A percentile compares a stretch with the other conserved stretches of the same genome.
Evolutionary conservation across 352 stramenopile species (phyloP).

Genomic region (Phytopythium oedochilum): DNA sequence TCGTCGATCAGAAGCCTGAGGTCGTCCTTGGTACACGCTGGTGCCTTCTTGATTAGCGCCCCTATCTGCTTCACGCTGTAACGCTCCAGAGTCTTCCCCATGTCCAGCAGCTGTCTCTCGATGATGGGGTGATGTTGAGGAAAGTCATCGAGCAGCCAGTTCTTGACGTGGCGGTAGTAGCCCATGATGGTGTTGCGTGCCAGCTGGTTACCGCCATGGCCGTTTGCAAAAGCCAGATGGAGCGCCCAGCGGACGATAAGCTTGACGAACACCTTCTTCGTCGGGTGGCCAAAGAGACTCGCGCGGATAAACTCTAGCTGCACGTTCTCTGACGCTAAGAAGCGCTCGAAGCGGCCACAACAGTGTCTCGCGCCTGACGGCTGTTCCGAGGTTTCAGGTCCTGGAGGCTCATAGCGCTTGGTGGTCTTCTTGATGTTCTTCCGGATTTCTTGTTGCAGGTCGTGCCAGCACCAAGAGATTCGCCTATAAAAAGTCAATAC

Average conservation of each 20-base stretch:
- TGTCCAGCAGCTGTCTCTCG: slow-evolving; percentile 11
- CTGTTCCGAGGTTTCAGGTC: slow-evolving; percentile 8
- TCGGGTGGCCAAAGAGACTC: slow-evolving; percentile 1
- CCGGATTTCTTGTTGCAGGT: not conserved
- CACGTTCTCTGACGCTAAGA: slow-evolving; percentile 10
- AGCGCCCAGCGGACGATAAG: slow-evolving; percentile 10
- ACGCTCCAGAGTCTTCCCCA: slow-evolving; percentile 7
- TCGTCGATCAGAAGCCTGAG: slow-evolving; percentile 5
- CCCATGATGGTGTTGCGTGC: slow-evolving; percentile 9
- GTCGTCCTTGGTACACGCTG: slow-evolving; percentile 10
- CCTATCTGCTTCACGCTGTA: slow-evolving; percentile 14
- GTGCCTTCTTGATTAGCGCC: slow-evolving; percentile 10
- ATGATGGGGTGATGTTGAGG: slow-evolving; percentile 3
- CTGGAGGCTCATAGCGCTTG: slow-evolving; percentile 6
- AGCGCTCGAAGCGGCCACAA: slow-evolving; percentile 11
- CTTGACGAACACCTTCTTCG: slow-evolving; percentile 7
- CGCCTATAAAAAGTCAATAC: not conserved
- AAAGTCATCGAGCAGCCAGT: slow-evolving; percentile 12
- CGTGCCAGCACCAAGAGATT: not conserved
- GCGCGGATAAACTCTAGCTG: slow-evolving; percentile 11
- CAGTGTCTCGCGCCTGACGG: slow-evolving; percentile 3
- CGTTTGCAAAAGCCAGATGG: slow-evolving; percentile 6
- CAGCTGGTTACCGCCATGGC: not conserved
- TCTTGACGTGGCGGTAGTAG: slow-evolving; percentile 16
- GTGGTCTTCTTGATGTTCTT: not conserved